These are phyloP conservation scores for Flammula alnicola DNA, from an alignment of 1,284 basidiomycete genomes.

Conservation along the genomic window DNA sequence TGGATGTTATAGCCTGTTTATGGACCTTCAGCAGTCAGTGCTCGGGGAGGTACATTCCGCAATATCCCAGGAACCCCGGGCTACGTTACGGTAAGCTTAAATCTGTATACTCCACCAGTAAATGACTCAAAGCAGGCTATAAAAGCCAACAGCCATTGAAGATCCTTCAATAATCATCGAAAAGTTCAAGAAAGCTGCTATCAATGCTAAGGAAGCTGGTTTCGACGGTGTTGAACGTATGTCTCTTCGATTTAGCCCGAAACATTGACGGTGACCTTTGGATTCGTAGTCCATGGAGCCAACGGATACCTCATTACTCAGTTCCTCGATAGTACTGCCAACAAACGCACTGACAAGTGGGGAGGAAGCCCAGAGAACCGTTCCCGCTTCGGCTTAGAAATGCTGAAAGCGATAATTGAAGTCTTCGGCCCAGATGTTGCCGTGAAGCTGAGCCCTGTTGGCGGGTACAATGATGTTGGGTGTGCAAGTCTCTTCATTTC, in stretches of 20 bases:
- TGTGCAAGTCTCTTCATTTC: constrained; percentile 19
- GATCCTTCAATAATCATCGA: constrained; percentile 46
- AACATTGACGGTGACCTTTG: not conserved
- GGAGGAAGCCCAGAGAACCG: constrained; percentile 64
- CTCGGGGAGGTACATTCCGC: constrained; percentile 46
- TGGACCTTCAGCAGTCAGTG: constrained; percentile 43
- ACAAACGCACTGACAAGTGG: constrained; percentile 64
- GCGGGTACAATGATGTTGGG: constrained; percentile 53
- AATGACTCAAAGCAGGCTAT: too few species aligned
- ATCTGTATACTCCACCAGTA: too few species aligned
- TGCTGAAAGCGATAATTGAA: constrained; percentile 49
- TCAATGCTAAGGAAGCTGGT: constrained; percentile 61
- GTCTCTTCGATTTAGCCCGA: constrained; percentile 12
- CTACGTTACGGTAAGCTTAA: constrained; percentile 42
- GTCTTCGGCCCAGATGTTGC: constrained; percentile 57
- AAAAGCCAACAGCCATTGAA: constrained; percentile 45
- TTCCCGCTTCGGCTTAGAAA: constrained; percentile 55
- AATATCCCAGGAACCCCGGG: constrained; percentile 41
- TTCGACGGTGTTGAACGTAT: constrained; percentile 68
- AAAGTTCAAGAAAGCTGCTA: constrained; percentile 53
- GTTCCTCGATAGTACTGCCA: constrained; percentile 56
- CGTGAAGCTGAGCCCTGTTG: constrained; percentile 54
- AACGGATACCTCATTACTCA: constrained; percentile 60
- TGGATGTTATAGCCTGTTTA: constrained; percentile 36
- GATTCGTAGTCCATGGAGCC: constrained; percentile 43